Evolutionary conservation across 768 basidiomycete species (phyloP).

Genomic region (Russula abietina): DNA sequence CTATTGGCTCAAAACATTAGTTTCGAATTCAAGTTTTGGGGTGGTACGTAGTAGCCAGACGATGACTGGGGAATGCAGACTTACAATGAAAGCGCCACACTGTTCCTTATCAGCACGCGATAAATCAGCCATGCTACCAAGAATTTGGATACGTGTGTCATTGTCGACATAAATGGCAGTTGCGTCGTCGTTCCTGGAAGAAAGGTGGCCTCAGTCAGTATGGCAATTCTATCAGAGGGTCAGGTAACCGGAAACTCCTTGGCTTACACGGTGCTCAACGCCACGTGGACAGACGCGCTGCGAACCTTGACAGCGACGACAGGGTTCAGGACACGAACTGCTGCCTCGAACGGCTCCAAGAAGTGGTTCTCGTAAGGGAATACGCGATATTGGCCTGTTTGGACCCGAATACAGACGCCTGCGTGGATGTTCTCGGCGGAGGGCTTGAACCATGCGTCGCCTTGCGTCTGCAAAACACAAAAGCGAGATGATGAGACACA

Average conservation of each 20-base stretch:
- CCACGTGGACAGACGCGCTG: slow-evolving; percentile 75
- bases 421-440: slow-evolving; percentile 76
- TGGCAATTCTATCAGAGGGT: slow-evolving; percentile 16
- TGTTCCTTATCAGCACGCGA: slow-evolving; percentile 85
- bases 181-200: slow-evolving; percentile 51
- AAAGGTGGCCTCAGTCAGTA: neutral
- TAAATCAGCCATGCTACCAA: slow-evolving; percentile 62
- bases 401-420: slow-evolving; percentile 69
- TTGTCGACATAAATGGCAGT: slow-evolving; percentile 62
- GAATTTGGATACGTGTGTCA: slow-evolving; percentile 82
- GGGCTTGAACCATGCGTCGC: slow-evolving; percentile 83
- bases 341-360: slow-evolving; percentile 76
- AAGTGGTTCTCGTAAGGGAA: slow-evolving; percentile 84
- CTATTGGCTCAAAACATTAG: slow-evolving; percentile 33
- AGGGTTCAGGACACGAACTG: slow-evolving; percentile 69
- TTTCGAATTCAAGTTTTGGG: neutral
- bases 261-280: slow-evolving; percentile 55
- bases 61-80: slow-evolving; percentile 25
- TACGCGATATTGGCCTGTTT: slow-evolving; percentile 63
- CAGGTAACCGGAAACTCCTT: slow-evolving; percentile 28
- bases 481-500: slow-evolving; percentile 23
- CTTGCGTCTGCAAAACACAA: slow-evolving; percentile 55
- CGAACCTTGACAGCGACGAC: slow-evolving; percentile 79
- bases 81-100: slow-evolving; percentile 82
- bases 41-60: no score